phyloP scores from a whole-genome alignment of 306 rosid genomes.

The Carpinus viminea region DNA sequence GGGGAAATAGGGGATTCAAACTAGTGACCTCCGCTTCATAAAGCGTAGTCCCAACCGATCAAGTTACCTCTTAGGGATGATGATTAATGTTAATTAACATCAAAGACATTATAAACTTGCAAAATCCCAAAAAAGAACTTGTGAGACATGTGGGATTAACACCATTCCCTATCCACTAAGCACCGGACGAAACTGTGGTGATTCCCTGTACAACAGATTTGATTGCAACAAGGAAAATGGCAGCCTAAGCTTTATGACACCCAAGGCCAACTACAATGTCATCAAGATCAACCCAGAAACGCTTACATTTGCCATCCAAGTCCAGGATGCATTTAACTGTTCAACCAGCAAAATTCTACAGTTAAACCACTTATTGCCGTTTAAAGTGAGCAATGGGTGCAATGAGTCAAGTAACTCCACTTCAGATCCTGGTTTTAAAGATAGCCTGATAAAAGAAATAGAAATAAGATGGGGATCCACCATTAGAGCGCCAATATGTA shows the following conservation, averaged over 20 bases:
- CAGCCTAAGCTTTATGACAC: neutral
- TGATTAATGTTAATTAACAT: too few species aligned
- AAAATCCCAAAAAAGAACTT: too few species aligned
- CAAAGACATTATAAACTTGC: neutral
- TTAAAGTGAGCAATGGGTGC: neutral
- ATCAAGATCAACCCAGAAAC: neutral
- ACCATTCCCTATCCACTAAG: conserved; percentile 26
- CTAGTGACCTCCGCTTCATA: too few species aligned
- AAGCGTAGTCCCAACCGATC: too few species aligned
- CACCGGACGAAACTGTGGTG: conserved; percentile 20
- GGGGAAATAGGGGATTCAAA: too few species aligned
- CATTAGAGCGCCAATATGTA: conserved; percentile 18
- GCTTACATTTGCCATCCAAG: conserved; percentile 6
- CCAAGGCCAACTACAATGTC: neutral
- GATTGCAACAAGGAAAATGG: neutral
- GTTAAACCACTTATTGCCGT: conserved; percentile 3
- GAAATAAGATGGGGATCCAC: conserved; percentile 22
- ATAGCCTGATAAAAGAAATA: neutral
- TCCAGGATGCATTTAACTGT: neutral
- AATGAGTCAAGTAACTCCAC: neutral
- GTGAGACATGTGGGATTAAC: conserved; percentile 17
- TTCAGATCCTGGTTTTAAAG: neutral
- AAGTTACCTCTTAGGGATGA: too few species aligned
- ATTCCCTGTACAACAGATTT: conserved; percentile 13
- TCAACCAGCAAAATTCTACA: neutral